Percentiles rank a stretch among this genome's conserved stretches.
These are phyloP conservation scores for Lotus japonicus DNA, from an alignment of 306 rosid species.

Conservation along the genomic window DNA sequence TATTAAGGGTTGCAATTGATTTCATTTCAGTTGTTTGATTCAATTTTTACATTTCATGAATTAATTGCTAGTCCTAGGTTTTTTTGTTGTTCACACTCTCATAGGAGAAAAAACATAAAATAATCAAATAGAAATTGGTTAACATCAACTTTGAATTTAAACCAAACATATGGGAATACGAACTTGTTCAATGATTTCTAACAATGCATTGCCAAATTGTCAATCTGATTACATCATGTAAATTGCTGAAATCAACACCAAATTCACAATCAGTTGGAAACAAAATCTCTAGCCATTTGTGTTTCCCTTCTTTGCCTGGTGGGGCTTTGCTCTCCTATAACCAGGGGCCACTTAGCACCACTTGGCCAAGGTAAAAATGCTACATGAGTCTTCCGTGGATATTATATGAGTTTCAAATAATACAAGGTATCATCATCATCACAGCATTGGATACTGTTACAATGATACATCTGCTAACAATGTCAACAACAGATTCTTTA, in stretches of 20 bases:
- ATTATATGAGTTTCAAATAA: background rate
- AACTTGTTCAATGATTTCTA: background rate
- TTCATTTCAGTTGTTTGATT: too few species aligned
- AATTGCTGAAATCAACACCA: background rate
- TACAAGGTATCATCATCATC: slow-evolving; percentile 23
- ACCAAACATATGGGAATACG: background rate
- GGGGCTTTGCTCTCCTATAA: background rate
- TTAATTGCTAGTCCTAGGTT: background rate
- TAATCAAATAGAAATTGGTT: background rate
- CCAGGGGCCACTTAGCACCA: background rate
- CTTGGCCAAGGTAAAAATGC: background rate
- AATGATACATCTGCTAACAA: slow-evolving; percentile 11
- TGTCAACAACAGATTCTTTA: slow-evolving; percentile 22
- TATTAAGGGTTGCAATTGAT: too few species aligned
- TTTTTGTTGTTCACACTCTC: background rate
- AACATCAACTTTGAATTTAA: background rate
- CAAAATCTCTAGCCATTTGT: background rate
- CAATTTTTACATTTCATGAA: too few species aligned
- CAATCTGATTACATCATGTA: slow-evolving; percentile 14
- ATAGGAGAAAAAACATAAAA: background rate
- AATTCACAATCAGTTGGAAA: slow-evolving; percentile 12
- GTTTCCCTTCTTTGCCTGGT: slow-evolving; percentile 4
- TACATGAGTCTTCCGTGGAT: background rate
- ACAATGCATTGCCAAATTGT: slow-evolving; percentile 1
- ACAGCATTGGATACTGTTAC: slow-evolving; percentile 8